phyloP scores from a whole-genome alignment of 2,329 filamentous ascomycete genomes.

The Exophiala oligosperma region DNA sequence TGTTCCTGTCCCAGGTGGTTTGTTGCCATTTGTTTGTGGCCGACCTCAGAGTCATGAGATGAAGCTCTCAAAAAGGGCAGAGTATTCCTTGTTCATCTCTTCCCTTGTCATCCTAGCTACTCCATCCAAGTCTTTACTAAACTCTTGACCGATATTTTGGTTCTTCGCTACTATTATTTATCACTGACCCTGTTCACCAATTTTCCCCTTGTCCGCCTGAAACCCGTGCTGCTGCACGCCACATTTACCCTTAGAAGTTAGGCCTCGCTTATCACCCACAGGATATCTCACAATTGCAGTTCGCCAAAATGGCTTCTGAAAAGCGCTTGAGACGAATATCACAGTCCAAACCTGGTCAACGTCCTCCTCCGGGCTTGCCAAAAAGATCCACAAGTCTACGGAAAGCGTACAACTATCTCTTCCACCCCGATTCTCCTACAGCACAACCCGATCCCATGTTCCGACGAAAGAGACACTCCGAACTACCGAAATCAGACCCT shows the following conservation, averaged over 20 bases:
- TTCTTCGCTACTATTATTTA: not conserved
- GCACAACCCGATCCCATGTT: not conserved
- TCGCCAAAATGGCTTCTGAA: slow-evolving; percentile 23
- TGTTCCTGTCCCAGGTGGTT: not conserved
- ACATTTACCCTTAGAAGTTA: slow-evolving; percentile 4
- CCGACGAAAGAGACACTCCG: slow-evolving; percentile 8
- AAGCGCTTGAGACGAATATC: slow-evolving; percentile 21
- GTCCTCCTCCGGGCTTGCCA: slow-evolving; percentile 7
- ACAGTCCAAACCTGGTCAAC: slow-evolving; percentile 10
- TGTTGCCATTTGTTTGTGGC: not conserved
- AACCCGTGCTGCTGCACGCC: slow-evolving; percentile 15
- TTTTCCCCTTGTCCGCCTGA: slow-evolving; percentile 14
- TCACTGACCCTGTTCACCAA: slow-evolving; percentile 6
- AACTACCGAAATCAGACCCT: slow-evolving; percentile 3
- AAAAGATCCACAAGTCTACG: slow-evolving; percentile 24
- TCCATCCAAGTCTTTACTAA: not conserved
- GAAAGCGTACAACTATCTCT: slow-evolving; percentile 24
- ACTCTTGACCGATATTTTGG: not conserved
- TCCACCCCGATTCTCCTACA: slow-evolving; percentile 13
- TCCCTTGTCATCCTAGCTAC: not conserved
- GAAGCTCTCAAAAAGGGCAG: not conserved
- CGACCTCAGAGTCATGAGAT: not conserved
- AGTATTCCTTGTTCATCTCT: slow-evolving; percentile 3
- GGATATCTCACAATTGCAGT: not conserved
- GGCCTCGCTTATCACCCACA: slow-evolving; percentile 3